phyloP scores from a whole-genome alignment of 192 early-diverging fungal genomes.

The Coemansia sp. region DNA sequence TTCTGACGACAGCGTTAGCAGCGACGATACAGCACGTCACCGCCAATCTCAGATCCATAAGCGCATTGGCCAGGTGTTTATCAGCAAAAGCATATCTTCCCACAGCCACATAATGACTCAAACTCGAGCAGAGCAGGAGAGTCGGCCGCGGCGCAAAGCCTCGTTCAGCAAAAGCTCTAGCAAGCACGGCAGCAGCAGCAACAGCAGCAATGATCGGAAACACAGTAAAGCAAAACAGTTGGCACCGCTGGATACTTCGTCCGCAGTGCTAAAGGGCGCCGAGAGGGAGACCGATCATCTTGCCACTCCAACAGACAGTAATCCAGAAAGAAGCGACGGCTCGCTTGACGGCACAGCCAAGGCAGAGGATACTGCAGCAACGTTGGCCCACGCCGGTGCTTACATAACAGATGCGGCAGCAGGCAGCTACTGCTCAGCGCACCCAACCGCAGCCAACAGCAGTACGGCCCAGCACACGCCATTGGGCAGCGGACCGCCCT shows the following conservation, averaged over 20 bases:
- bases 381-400: slow-evolving; percentile 4
- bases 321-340: slow-evolving; percentile 10
- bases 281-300: slow-evolving; percentile 1
- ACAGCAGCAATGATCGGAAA: not conserved
- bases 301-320: slow-evolving; percentile 34
- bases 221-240: not conserved
- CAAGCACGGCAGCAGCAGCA: not conserved
- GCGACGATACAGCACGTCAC: too few species aligned
- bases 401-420: slow-evolving; percentile 3
- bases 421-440: slow-evolving; percentile 3
- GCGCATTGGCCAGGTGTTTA: too few species aligned
- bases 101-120: not conserved
- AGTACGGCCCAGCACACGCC: slow-evolving; percentile 3
- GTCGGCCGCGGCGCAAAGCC: not conserved
- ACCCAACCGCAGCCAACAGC: not conserved
- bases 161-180: not conserved
- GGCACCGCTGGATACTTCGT: slow-evolving; percentile 6
- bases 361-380: slow-evolving; percentile 3
- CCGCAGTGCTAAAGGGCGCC: slow-evolving; percentile 10
- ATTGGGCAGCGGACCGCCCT: slow-evolving; percentile 1
- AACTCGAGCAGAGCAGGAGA: not conserved
- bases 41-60: too few species aligned
- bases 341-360: slow-evolving; percentile 10
- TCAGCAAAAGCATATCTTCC: too few species aligned
- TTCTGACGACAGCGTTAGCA: too few species aligned